phyloP scores from a whole-genome alignment of 352 stramenopile genomes.

The Phytopythium mirpurense region DNA sequence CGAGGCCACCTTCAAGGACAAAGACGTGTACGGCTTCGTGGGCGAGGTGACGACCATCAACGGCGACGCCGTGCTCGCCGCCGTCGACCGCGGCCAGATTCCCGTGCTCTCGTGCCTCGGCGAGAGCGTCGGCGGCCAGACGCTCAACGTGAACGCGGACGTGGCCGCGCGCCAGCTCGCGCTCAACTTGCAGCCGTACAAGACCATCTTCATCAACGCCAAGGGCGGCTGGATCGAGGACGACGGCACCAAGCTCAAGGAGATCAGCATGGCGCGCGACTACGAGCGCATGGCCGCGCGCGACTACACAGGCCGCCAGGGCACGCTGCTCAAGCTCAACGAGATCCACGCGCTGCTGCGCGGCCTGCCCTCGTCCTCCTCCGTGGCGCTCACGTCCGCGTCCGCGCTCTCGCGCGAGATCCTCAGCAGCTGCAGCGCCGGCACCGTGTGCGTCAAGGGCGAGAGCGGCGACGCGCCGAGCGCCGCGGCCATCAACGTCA shows the following conservation, averaged over 20 bases:
- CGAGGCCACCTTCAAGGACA: slow-evolving; percentile 73
- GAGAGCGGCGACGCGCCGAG: slow-evolving; percentile 18
- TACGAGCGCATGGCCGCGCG: slow-evolving; percentile 68
- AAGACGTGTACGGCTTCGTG: slow-evolving; percentile 82
- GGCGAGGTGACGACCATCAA: slow-evolving; percentile 80
- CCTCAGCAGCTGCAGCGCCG: slow-evolving; percentile 78
- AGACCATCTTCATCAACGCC: slow-evolving; percentile 88
- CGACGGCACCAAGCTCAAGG: slow-evolving; percentile 77
- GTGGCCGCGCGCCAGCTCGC: slow-evolving; percentile 77
- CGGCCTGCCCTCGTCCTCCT: slow-evolving; percentile 67
- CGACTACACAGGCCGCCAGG: slow-evolving; percentile 87
- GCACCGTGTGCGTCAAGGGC: slow-evolving; percentile 78
- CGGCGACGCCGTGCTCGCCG: slow-evolving; percentile 55
- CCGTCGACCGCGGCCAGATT: slow-evolving; percentile 67
- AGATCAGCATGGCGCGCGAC: slow-evolving; percentile 79
- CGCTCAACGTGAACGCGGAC: slow-evolving; percentile 89
- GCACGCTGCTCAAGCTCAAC: slow-evolving; percentile 90
- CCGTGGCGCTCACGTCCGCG: slow-evolving; percentile 83
- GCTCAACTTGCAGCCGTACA: slow-evolving; percentile 76
- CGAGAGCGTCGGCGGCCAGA: slow-evolving; percentile 64
- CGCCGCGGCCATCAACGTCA: slow-evolving; percentile 11
- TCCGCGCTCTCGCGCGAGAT: slow-evolving; percentile 78
- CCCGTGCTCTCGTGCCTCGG: slow-evolving; percentile 84
- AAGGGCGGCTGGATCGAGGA: slow-evolving; percentile 88
- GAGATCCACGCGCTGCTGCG: slow-evolving; percentile 86